Base-by-base conservation (phyloP, 1,139 yeast genomes). In the Yamadazyma pseudoaaseri region DNA sequence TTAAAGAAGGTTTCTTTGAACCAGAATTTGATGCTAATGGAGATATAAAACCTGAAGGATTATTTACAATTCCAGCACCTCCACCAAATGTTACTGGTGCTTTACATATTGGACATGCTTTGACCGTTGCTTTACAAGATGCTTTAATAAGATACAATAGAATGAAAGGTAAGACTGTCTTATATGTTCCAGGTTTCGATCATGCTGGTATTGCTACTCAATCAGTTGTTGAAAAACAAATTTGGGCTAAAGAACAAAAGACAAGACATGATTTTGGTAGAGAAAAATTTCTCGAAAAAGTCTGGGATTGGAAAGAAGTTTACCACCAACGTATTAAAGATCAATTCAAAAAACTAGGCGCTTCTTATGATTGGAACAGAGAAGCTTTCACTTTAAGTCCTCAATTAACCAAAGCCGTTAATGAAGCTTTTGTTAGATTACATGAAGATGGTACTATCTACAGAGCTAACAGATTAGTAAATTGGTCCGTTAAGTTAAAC, bases 1-100 rank as follows among this genome's bases (percentile, higher is more conserved):
- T 79, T 45, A 73, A 84, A 54, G 75, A 86, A 60, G 95, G 94
- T 14, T 81, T 77, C 51, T 92, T 92, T 54, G 82, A 84, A 63
- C 98, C 99, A 12, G 87, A 86, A 59, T 79, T 84, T 48, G 74
- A 82, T 30, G 75, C 66, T 37, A 80, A 81, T 48, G 97, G 97
- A 31, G 66, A 81, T 35, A 55, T 78, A 46, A 84, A 83, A 58
- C 83, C 92, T 27, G 90, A 81, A 56, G 97, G 97, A 46, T 59
- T 72, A 16, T 92, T 92, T 63, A 76, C 86, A 44, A 86, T 92
- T 51, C 97, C 98, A 26, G 95, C 96, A 16, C 98, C 98, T 30
- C 99, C 99, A 43, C 98, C 98, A 55, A 92, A 92, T 58, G 96
- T 94, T 47, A 92, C 99, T 30, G 98, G 99, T 68, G 97, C 97